phyloP scores from a whole-genome alignment of 371 early-diverging fungal species.

The Apophysomyces variabilis region DNA sequence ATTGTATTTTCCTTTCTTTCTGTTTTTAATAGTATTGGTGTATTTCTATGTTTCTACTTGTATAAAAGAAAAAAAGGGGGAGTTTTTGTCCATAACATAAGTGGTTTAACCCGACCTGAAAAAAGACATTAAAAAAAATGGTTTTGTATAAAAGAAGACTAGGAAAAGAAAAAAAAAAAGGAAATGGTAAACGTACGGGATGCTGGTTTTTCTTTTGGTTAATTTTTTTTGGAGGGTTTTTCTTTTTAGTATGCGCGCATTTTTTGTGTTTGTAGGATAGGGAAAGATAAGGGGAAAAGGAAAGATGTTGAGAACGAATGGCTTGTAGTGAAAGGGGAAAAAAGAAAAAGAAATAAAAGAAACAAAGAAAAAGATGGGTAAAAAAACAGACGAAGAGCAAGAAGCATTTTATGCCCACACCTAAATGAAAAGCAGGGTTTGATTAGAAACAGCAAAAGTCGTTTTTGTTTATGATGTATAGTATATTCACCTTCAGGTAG shows the following conservation, averaged over 20 bases:
- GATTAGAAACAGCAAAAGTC: neutral
- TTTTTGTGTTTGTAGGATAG: neutral
- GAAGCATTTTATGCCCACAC: neutral
- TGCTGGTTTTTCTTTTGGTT: neutral
- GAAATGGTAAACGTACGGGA: neutral
- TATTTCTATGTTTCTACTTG: neutral
- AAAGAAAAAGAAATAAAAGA: neutral
- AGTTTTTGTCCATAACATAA: constrained; percentile 3
- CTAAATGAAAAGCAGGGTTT: neutral
- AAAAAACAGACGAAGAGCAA: neutral
- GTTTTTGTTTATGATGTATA: neutral
- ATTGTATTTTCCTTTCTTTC: neutral
- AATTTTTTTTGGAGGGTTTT: neutral
- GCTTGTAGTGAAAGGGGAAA: neutral
- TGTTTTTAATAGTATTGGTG: neutral
- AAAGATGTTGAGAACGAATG: constrained; percentile 7
- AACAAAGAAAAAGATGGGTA: neutral
- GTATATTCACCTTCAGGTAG: constrained; percentile 74
- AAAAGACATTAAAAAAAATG: neutral
- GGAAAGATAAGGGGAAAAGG: neutral
- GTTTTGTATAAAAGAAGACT: neutral
- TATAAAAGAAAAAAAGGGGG: neutral
- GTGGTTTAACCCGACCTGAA: neutral
- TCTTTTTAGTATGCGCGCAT: neutral
- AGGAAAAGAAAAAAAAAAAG: neutral